phyloP scores from a whole-genome alignment of 1,284 basidiomycete species.

The Ceratobasidium sp. region DNA sequence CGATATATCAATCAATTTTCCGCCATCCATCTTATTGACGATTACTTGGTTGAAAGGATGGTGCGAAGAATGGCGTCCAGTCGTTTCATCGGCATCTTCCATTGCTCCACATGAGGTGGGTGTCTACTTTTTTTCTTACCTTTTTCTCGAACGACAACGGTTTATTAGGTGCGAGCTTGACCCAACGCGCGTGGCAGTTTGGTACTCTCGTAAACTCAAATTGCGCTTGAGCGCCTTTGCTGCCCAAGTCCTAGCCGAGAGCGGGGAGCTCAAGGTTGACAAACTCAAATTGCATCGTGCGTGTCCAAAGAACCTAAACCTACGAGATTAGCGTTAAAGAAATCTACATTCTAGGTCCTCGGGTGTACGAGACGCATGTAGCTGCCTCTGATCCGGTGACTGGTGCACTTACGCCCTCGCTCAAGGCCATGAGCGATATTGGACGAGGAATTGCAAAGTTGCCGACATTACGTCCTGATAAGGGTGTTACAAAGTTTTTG shows the following conservation, averaged over 20 bases:
- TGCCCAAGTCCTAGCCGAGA: conserved; percentile 65
- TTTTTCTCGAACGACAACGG: neutral
- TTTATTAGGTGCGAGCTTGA: conserved; percentile 66
- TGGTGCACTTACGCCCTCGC: conserved; percentile 52
- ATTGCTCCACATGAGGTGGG: conserved; percentile 68
- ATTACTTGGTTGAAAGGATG: conserved; percentile 57
- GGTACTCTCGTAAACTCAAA: conserved; percentile 68
- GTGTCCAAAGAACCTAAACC: conserved; percentile 40
- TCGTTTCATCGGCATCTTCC: conserved; percentile 73
- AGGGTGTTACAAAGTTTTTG: conserved; percentile 62
- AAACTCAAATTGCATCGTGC: conserved; percentile 64
- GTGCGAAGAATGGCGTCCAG: conserved; percentile 63
- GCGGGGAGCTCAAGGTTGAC: conserved; percentile 60
- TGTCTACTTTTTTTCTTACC: neutral
- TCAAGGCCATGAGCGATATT: conserved; percentile 10
- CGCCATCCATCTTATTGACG: neutral
- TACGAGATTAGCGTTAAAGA: too few species aligned
- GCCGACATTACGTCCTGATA: conserved; percentile 55
- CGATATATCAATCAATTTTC: conserved; percentile 8
- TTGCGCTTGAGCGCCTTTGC: conserved; percentile 67
- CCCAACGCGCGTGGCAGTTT: conserved; percentile 64
- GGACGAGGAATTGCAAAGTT: conserved; percentile 15
- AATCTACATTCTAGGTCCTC: conserved; percentile 59
- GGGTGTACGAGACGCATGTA: conserved; percentile 64
- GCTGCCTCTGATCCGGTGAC: conserved; percentile 61